A percentile compares a stretch with the other conserved stretches of the same genome.
These are phyloP conservation scores for Stereum hirsutum DNA, from an alignment of 1,284 basidiomycete species.

Conservation along the genomic window DNA sequence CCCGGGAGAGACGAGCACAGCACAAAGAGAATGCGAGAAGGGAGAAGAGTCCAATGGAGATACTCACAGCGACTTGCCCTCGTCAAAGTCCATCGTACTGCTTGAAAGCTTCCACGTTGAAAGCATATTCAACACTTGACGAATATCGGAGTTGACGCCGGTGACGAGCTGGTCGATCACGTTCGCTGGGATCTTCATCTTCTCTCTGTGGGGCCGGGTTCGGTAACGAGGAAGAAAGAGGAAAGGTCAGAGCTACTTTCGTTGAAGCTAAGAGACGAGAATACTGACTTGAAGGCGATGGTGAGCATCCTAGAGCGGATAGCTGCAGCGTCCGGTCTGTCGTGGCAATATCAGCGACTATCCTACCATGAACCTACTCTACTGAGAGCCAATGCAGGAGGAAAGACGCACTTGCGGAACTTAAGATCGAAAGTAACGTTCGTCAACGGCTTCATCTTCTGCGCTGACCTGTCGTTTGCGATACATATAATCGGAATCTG, in stretches of 20 bases:
- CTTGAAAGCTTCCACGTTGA: constrained; percentile 89
- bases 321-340: constrained; percentile 64
- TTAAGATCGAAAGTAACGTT: constrained; percentile 68
- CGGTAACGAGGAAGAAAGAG: not conserved
- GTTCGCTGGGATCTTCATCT: constrained; percentile 83
- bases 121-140: constrained; percentile 96
- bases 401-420: constrained; percentile 57
- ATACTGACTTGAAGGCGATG: constrained; percentile 76
- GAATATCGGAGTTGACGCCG: constrained; percentile 90
- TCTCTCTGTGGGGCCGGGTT: constrained; percentile 61
- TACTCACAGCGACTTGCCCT: constrained; percentile 83
- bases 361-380: not conserved
- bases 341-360: constrained; percentile 6
- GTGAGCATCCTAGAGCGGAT: constrained; percentile 84
- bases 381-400: not conserved
- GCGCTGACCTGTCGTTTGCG: constrained; percentile 82
- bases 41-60: too few relatives aligned
- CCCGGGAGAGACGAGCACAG: too few relatives aligned
- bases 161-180: constrained; percentile 89
- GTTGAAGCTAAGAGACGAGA: not conserved
- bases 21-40: not conserved
- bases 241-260: too few relatives aligned
- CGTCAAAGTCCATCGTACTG: constrained; percentile 79
- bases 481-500: constrained; percentile 97
- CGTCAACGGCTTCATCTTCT: constrained; percentile 87